A percentile compares a stretch with the other conserved stretches of the same genome.
Evolutionary conservation across 495 filamentous ascomycete genomes (phyloP).

Genomic region (Podospora conica): DNA sequence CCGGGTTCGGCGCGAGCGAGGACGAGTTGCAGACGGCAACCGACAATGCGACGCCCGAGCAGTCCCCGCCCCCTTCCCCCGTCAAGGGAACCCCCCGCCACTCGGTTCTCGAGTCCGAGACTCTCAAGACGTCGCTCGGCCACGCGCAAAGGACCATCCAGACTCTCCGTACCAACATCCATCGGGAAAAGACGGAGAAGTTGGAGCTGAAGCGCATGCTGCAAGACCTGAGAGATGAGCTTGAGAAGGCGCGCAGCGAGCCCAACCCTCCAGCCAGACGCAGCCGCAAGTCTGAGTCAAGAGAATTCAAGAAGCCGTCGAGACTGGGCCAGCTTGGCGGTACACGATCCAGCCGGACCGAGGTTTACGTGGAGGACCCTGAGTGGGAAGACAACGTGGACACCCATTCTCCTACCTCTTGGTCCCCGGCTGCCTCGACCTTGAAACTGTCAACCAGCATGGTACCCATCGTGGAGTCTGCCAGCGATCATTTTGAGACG

Average conservation of each 20-base stretch:
- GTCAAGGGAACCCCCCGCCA: conserved; percentile 87
- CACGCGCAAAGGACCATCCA: conserved; percentile 97
- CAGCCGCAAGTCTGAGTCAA: conserved; percentile 62
- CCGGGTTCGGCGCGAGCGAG: conserved; percentile 48
- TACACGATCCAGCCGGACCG: conserved; percentile 65
- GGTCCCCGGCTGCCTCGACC: conserved; percentile 10
- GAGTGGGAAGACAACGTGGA: conserved; percentile 83
- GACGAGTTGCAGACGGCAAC: conserved; percentile 59
- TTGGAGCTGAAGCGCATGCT: conserved; percentile 91
- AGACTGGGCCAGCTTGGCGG: conserved; percentile 71
- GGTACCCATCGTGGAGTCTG: conserved; percentile 23
- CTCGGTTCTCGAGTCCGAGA: conserved; percentile 85
- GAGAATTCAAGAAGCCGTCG: conserved; percentile 68
- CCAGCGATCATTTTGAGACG: conserved; percentile 70
- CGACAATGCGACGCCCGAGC: conserved; percentile 73
- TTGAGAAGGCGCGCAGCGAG: conserved; percentile 70
- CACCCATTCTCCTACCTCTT: conserved; percentile 23
- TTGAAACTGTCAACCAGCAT: conserved; percentile 17
- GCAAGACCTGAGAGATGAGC: conserved; percentile 89
- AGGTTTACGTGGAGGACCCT: conserved; percentile 64
- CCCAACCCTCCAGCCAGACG: conserved; percentile 48
- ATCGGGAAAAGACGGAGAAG: conserved; percentile 97
- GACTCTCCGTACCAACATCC: conserved; percentile 85
- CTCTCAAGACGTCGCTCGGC: conserved; percentile 82
- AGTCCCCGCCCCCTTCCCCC: conserved; percentile 84